Base-by-base conservation (phyloP, 2,329 filamentous ascomycete genomes). In the Fusarium temperatum region DNA sequence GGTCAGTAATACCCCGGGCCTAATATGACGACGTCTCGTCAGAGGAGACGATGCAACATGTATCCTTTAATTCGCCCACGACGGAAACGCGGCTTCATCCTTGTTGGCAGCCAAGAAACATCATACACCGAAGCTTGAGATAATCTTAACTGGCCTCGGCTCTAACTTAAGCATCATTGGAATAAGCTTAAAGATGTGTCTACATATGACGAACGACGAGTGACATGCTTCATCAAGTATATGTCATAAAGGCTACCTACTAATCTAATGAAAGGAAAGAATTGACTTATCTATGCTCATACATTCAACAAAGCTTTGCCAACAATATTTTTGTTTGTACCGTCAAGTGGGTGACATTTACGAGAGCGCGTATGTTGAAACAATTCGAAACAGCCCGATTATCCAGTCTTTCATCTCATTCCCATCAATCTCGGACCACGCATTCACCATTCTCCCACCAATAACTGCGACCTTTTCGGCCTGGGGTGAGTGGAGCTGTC, bases 61-160 rank as follows among this genome's bases (percentile, higher is more conserved):
- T 48, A 56, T 20, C 64, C 67, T 68, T 56, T 69, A 42, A 67
- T 69, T 54, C 66, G 42, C 56, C 63, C 42, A 54, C 28, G 9
- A 28, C 47, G 65, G 67, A 60, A 51, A 48, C 42, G 41, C 53
- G 58, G 65, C 67, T 8, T 44, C 57, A 41, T 50, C 39, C 35
- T 38, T 22, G 64, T 64, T 70, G 58, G 58, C 53, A 26, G 44
- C 44, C 58, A 54, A 35, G 63, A 20, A 39, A 28, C 28, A 41
- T 35, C 32, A 35, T 15, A 15, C 13, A 35, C 17, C 41, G 12
- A 20, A 56, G 30, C 50, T 42, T 56, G 32, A 26, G n/a, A 18
- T 30, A 28, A 14, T 30, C 53, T 59, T 41, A 39, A 35, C n/a
- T 22, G n/a, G 11, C 26, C 42, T 63, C n/a, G 41, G 42, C 42